Percentiles rank a stretch among this genome's conserved stretches.
These are phyloP conservation scores for Tuber indicum DNA, from an alignment of 495 filamentous ascomycete species.

Conservation along the genomic window DNA sequence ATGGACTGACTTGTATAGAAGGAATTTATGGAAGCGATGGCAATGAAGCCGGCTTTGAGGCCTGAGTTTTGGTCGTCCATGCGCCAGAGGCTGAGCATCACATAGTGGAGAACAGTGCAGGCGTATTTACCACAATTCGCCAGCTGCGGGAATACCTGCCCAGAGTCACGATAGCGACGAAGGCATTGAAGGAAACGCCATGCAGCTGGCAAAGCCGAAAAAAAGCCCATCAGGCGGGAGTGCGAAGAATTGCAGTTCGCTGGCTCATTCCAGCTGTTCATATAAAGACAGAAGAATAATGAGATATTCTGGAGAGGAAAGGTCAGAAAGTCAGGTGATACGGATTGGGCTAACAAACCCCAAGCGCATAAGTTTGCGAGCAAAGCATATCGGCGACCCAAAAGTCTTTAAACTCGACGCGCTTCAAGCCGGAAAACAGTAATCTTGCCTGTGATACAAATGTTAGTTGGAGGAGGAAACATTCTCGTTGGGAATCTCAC, in stretches of 20 bases:
- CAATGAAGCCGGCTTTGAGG: conserved; percentile 65
- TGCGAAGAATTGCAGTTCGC: conserved; percentile 75
- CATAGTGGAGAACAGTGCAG: conserved; percentile 73
- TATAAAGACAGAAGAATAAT: conserved; percentile 92
- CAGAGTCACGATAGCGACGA: conserved; percentile 79
- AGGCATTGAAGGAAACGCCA: conserved; percentile 88
- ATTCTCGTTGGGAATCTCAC: conserved; percentile 3
- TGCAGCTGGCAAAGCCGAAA: conserved; percentile 73
- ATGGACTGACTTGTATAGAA: conserved; percentile 64
- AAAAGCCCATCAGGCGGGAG: conserved; percentile 78
- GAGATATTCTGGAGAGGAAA: conserved; percentile 60
- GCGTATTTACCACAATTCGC: conserved; percentile 88
- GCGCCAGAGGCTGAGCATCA: conserved; percentile 71
- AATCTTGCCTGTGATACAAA: conserved; percentile 63
- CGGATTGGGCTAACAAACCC: conserved; percentile 53
- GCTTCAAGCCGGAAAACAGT: conserved; percentile 75
- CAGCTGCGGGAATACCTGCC: conserved; percentile 83
- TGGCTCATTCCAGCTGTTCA: conserved; percentile 63
- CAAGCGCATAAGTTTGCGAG: conserved; percentile 81
- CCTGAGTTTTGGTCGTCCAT: conserved; percentile 54
- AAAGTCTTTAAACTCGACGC: conserved; percentile 95
- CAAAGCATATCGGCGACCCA: conserved; percentile 97
- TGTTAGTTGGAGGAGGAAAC: conserved; percentile 18
- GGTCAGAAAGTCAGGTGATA: conserved; percentile 36
- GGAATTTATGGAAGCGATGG: conserved; percentile 69